Conservation (phyloP, 129 eudicot genomes). For the Glebionis coronaria region DNA sequence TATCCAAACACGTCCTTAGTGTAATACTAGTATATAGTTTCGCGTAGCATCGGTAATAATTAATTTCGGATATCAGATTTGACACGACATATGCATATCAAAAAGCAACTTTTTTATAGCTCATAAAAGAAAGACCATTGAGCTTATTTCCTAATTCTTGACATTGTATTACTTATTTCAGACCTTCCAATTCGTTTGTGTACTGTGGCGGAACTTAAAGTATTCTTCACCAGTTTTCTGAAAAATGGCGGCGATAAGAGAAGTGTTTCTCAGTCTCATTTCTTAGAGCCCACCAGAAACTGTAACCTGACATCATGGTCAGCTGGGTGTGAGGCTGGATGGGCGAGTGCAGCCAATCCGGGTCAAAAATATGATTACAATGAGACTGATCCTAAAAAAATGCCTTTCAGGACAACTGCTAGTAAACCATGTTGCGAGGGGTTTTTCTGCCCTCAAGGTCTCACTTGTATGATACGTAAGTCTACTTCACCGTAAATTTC, state of each 20-base stretch:
- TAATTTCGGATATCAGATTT: too few species aligned
- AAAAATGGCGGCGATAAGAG: constrained; percentile 23
- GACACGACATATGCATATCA: neutral
- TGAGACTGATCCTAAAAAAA: constrained; percentile 38
- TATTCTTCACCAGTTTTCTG: constrained; percentile 65
- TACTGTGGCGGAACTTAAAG: constrained; percentile 82
- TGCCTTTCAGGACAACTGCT: constrained; percentile 59
- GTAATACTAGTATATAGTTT: too few species aligned
- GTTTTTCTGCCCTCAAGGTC: constrained; percentile 95
- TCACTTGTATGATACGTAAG: constrained; percentile 99
- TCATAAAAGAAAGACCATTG: neutral
- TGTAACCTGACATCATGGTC: constrained; percentile 82
- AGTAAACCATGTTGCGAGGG: constrained; percentile 87
- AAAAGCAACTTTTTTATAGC: neutral
- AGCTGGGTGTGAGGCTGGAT: constrained; percentile 92
- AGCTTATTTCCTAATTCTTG: neutral
- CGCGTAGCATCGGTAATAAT: too few species aligned
- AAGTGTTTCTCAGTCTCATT: constrained; percentile 42
- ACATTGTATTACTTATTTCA: constrained; percentile 24
- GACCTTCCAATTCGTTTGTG: constrained; percentile 75
- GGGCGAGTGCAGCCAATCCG: constrained; percentile 57
- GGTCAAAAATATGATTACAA: constrained; percentile 58
- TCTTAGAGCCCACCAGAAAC: constrained; percentile 72
- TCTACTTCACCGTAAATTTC: neutral
- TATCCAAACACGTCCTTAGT: too few species aligned